Conservation (phyloP, 768 basidiomycete species). For the Russula virescens region DNA sequence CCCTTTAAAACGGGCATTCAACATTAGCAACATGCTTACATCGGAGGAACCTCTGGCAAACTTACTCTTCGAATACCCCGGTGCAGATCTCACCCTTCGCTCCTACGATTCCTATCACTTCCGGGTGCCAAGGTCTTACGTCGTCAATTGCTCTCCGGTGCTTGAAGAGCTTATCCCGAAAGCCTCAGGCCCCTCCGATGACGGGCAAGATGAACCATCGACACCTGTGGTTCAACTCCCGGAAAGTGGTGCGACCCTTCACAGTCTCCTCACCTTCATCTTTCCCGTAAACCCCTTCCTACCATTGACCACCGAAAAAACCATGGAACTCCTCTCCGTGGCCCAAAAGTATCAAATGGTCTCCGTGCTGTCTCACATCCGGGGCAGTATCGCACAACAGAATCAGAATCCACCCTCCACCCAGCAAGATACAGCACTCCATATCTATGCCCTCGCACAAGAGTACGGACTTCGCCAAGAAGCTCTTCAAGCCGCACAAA, state of each 20-base stretch:
- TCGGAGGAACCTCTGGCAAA: not conserved
- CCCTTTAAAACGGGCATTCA: not conserved
- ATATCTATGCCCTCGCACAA: not conserved
- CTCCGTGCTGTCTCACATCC: not conserved
- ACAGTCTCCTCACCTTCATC: slow-evolving; percentile 10
- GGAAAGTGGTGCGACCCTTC: not conserved
- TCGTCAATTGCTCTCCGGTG: not conserved
- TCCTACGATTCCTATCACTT: not conserved
- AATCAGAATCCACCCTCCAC: not conserved
- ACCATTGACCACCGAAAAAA: not conserved
- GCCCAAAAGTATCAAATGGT: slow-evolving; percentile 7
- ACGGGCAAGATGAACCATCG: not conserved
- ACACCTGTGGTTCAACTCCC: not conserved
- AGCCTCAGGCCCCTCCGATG: not conserved
- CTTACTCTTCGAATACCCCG: not conserved
- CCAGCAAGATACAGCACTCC: not conserved
- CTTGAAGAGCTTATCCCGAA: not conserved
- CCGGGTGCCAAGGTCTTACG: not conserved
- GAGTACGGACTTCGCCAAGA: slow-evolving; percentile 4
- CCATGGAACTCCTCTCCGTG: not conserved
- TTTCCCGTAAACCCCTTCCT: not conserved
- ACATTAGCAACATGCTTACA: not conserved
- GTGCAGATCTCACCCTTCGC: not conserved
- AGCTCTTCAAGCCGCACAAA: not conserved
- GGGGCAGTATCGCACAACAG: not conserved